Evolutionary conservation across 441 rosid genomes (phyloP), one percentile per base, ranked within the genome.

Genomic region (Adansonia gregorii): DNA sequence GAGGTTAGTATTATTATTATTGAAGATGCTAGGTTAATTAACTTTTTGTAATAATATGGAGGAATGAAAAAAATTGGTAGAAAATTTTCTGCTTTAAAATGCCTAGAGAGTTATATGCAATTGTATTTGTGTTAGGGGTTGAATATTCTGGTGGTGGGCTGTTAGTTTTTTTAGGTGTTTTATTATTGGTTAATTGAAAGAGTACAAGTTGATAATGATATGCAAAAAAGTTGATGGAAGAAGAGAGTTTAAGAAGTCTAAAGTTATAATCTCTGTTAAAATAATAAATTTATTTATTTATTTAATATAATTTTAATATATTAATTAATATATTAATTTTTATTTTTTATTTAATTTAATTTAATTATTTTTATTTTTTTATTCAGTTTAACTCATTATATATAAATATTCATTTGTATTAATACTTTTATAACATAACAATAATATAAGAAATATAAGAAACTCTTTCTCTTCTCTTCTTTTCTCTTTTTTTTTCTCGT

Each of bases 1-100:
- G 97, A 91, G 91, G 98, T 88, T 58, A 45, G 79, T 8, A 20
- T 3, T 8, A 65, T 31, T 2, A 27, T 27, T 27, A 27, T n/a
- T n/a, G n/a, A n/a, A n/a, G n/a, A n/a, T n/a, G n/a, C n/a, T n/a
- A n/a, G n/a, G n/a, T n/a, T n/a, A n/a, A n/a, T n/a, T n/a, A n/a
- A n/a, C 41, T 3, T 70, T 52, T 70, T 15, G 35, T 0, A 0
- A 15, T 71, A n/a, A 22, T 22, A 48, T 6, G 43, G 1, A 14
- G 43, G 12, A 48, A 68, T 27, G 49, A 49, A 5, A 10, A 12
- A 22, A 9, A 1, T 27, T 27, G 35, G 6, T 67, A 43, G 52
- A 19, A 67, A 2, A 20, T 3, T 20, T 8, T 6, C 9, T 22
- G 56, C 19, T 48, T 67, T 45, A 11, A 19, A 67, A 10, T 67